Conservation (phyloP, 371 early-diverging fungal genomes). For the Mucor saturninus region DNA sequence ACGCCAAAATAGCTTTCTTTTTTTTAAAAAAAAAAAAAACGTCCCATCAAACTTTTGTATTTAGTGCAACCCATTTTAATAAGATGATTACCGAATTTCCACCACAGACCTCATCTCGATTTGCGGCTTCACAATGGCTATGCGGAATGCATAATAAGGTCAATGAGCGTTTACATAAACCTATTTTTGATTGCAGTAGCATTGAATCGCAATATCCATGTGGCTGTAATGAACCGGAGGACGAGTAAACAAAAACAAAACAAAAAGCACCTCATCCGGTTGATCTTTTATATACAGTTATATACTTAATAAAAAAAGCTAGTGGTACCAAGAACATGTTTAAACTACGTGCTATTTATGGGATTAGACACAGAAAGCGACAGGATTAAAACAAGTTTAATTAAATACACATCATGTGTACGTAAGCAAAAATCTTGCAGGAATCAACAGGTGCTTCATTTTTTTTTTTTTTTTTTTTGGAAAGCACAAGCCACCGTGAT, state of each 20-base stretch:
- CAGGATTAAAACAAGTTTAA: not conserved
- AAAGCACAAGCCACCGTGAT: not conserved
- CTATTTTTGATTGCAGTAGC: conserved; percentile 85
- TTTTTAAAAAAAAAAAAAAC: too few relatives aligned
- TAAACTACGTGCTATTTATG: too few relatives aligned
- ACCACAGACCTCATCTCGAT: conserved; percentile 79
- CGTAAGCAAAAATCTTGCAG: not conserved
- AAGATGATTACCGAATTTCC: conserved; percentile 80
- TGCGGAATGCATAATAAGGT: conserved; percentile 97
- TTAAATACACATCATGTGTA: conserved; percentile 2
- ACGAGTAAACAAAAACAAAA: not conserved
- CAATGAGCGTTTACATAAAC: conserved; percentile 88
- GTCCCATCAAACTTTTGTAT: not conserved
- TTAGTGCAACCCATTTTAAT: conserved; percentile 88
- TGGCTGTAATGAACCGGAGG: conserved; percentile 74
- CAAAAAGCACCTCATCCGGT: too few relatives aligned
- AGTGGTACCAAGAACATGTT: too few relatives aligned
- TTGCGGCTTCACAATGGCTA: conserved; percentile 88
- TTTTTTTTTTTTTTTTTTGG: too few relatives aligned
- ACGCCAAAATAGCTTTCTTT: not conserved
- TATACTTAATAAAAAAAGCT: too few relatives aligned
- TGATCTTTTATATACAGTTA: too few relatives aligned
- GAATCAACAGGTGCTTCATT: not conserved
- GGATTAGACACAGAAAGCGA: too few relatives aligned
- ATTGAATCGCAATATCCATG: conserved; percentile 91